Evolutionary conservation across 306 rosid genomes (phyloP).

Genomic region (Rosa multiflora): DNA sequence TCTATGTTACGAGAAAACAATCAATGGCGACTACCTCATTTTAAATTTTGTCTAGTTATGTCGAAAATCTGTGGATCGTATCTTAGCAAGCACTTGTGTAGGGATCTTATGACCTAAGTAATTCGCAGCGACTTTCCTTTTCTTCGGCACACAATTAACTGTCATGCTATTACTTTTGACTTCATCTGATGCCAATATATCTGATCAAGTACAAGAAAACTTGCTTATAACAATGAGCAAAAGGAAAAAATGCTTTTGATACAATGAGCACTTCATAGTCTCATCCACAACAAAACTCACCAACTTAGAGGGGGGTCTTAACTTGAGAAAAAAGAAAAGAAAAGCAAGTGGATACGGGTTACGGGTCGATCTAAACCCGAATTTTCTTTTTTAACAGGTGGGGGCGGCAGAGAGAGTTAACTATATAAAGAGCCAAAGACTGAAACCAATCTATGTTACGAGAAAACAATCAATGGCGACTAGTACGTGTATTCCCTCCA

Average conservation of each 20-base stretch:
- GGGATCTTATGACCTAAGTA: background rate
- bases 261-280: background rate
- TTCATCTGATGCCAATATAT: background rate
- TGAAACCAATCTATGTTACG: background rate
- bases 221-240: background rate
- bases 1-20: background rate
- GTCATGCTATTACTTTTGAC: background rate
- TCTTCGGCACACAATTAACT: background rate
- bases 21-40: no score
- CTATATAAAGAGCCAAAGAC: background rate
- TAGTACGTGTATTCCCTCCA: conserved; percentile 35
- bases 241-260: background rate
- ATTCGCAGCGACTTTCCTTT: background rate
- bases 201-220: background rate
- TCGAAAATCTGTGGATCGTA: background rate
- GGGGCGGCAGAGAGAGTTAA: background rate
- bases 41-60: background rate
- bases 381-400: no score
- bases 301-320: background rate
- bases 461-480: conserved; percentile 40
- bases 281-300: background rate
- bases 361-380: conserved; percentile 12
- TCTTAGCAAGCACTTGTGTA: background rate
- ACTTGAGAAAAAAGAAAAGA: background rate
- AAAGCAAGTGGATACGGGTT: background rate